Conservation (phyloP, 257 asterid species). For the Agastache rugosa region DNA sequence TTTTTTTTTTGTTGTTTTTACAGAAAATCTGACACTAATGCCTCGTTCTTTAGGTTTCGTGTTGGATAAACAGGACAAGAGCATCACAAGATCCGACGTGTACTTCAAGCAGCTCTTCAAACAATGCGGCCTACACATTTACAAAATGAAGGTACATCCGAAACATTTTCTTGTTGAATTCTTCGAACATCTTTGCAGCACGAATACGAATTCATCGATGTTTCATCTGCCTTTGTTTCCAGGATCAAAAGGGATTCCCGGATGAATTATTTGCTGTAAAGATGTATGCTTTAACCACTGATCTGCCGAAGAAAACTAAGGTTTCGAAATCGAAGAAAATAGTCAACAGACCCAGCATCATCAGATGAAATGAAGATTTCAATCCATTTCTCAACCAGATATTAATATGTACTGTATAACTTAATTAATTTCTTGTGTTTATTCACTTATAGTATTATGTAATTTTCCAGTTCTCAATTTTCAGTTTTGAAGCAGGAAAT, state of each 20-base stretch:
- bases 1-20: neutral
- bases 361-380: constrained; percentile 42
- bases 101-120: constrained; percentile 87
- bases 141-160: constrained; percentile 68
- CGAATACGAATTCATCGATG: neutral
- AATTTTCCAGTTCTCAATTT: neutral
- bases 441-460: too few relatives aligned
- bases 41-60: constrained; percentile 64
- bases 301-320: constrained; percentile 60
- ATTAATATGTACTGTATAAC: neutral
- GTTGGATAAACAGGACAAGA: constrained; percentile 88
- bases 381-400: neutral
- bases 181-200: neutral
- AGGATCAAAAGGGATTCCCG: constrained; percentile 90
- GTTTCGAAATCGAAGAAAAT: constrained; percentile 52
- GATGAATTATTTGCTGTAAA: constrained; percentile 79
- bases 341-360: constrained; percentile 70
- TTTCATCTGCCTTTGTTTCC: constrained; percentile 21
- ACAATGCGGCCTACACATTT: constrained; percentile 76
- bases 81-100: constrained; percentile 86
- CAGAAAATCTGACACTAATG: neutral
- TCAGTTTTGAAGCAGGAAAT: neutral
- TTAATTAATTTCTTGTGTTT: too few relatives aligned
- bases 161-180: neutral
- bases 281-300: constrained; percentile 85